A percentile compares a stretch with the other conserved stretches of the same genome.
These are phyloP conservation scores for Backusella liffmaniae DNA, from an alignment of 192 early-diverging fungal species.

Conservation along the genomic window DNA sequence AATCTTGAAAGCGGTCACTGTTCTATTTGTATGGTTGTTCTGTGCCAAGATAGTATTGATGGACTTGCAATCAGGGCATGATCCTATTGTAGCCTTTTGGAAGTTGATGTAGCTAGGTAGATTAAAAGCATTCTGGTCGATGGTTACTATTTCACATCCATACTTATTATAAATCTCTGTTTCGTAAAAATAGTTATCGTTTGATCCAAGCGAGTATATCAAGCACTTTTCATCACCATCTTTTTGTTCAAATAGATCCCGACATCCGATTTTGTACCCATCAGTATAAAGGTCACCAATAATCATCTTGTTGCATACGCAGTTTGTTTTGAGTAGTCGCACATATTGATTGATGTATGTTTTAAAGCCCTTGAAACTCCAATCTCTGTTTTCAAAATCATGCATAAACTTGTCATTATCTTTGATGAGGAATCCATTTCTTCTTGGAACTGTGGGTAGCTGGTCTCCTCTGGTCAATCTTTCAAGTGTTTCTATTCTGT, in stretches of 20 bases:
- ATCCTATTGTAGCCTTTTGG: neutral
- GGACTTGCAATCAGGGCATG: neutral
- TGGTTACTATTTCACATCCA: neutral
- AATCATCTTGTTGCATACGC: neutral
- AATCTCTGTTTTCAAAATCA: neutral
- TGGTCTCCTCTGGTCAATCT: neutral
- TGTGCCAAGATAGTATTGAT: neutral
- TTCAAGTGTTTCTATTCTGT: neutral
- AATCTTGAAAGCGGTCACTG: neutral
- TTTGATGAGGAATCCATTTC: neutral
- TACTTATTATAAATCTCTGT: neutral
- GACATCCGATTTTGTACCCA: constrained; percentile 6
- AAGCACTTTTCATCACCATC: neutral
- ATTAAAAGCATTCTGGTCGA: neutral
- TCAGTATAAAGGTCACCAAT: neutral
- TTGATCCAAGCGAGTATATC: neutral
- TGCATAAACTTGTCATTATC: neutral
- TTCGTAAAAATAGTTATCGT: neutral
- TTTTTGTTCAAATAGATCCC: neutral
- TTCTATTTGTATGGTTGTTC: neutral
- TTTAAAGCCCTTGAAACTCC: neutral
- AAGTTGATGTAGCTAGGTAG: neutral
- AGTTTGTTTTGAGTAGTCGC: neutral
- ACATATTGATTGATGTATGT: neutral
- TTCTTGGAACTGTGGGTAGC: neutral